A percentile compares a stretch with the other conserved stretches of the same genome.
phyloP scores from a whole-genome alignment of 768 basidiomycete species.

The Mycena capillaripes region DNA sequence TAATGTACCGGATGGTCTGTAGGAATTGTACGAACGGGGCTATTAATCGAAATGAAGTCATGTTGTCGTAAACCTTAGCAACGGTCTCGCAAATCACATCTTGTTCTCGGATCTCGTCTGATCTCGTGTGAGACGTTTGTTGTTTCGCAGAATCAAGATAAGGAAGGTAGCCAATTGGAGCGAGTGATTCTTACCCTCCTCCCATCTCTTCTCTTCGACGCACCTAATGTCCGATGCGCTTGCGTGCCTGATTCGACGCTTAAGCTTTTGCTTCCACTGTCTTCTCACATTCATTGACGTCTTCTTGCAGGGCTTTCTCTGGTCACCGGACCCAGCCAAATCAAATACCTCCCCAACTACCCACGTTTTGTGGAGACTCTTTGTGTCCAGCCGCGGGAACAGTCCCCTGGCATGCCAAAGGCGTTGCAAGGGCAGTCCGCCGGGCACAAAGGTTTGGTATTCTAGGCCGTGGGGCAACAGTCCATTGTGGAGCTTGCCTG shows the following conservation, averaged over 20 bases:
- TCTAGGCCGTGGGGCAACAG: not conserved
- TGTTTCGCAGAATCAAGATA: not conserved
- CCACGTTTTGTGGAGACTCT: not conserved
- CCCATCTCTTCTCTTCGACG: no score
- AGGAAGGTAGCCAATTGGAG: constrained; percentile 16
- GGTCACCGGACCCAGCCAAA: no score
- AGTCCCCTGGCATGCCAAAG: not conserved
- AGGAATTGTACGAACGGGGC: constrained; percentile 10
- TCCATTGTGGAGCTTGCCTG: not conserved
- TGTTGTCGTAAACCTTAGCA: not conserved
- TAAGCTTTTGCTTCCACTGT: no score
- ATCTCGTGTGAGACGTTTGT: not conserved
- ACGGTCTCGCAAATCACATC: not conserved
- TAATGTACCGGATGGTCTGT: not conserved
- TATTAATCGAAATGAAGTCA: constrained; percentile 8
- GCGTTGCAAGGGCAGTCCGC: no score
- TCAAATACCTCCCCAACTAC: no score
- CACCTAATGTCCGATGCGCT: no score
- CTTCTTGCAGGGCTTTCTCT: no score
- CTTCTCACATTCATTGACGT: no score
- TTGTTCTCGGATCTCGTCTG: not conserved
- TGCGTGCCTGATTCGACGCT: no score
- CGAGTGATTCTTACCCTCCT: not conserved
- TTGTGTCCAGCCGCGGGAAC: not conserved
- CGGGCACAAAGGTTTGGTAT: not conserved